Base-by-base conservation (phyloP, 805 yeast species). In the Ogataea methanolica region DNA sequence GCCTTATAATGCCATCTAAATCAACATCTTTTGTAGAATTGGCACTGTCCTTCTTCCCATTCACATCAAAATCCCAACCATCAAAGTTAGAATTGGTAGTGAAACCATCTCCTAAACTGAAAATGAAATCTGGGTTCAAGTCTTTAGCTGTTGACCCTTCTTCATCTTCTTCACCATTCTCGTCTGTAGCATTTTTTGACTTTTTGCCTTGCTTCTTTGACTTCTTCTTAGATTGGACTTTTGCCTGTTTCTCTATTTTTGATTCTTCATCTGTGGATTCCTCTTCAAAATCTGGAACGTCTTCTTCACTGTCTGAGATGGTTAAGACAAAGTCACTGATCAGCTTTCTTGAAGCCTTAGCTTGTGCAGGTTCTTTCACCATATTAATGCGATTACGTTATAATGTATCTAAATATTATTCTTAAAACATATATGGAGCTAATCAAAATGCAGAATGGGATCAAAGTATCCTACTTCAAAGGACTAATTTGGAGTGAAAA, bases 1-100 rank as follows among this genome's bases (percentile, higher is more conserved):
- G 78, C 69, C 84, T 82, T 56, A 92, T 86, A 45, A 92, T 92
- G 14, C 82, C 82, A 59, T 92, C 97, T 51, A 92, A 74, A 71
- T 92, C 96, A 8, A 89, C 96, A 51, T 83, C 88, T 52, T 76
- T 79, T 46, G 61, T 73, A 8, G 52, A 52, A 4, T 41, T 47
- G 19, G 54, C 58, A 8, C 34, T 44, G 35, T 46, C 51, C 4
- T 50, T 54, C 34, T 61, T 62, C 15, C 58, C 71, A 36, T 76
- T 80, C 46, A 79, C 80, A 37, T 75, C 78, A 61, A 90, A 88
- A 56, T 89, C 89, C 97, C 97, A 90, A 5, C 96, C 96, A 47
- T 78, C 80, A 45, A 83, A 81, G 3, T 69, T 69, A 4, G 73
- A 52, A 11, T 49, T 48, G 1, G 70, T 42, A 3, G 54, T 59